Base-by-base conservation (phyloP, 805 yeast genomes). In the Wickerhamiella brachini region DNA sequence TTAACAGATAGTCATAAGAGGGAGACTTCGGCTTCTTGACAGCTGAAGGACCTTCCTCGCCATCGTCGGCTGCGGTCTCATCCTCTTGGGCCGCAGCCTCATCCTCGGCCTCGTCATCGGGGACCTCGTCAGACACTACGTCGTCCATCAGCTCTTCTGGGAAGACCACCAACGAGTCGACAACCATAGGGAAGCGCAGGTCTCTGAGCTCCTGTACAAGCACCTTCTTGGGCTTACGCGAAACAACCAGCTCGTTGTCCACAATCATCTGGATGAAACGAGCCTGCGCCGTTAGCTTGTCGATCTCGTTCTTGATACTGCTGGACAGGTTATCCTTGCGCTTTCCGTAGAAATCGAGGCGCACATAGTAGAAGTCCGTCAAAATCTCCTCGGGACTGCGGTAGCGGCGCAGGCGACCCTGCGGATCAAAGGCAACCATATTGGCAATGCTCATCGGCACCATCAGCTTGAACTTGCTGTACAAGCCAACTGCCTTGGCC, bases 351-450 rank as follows among this genome's bases (percentile, higher is more conserved):
- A 74, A 86, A 53, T 89, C 96, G 55, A 93, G 71, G 61, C 98
- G 77, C 13, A 93, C 85, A 60, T 74, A 83, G 65, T 82, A 93
- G 66, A 83, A 93, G 57, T 90, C 97, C 53, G 73, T 74, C 58
- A 93, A 71, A 48, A 93, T 90, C 45, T 87, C 90, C 56, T 78
- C 77, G 1, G 83, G 83, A 48, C 72, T 71, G 12, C 81, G 83
- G 66, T 88, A 93, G 65, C 79, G 86, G 63, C 83, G 84, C 60
- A 93, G 85, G 57, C 89, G 78, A 39, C 96, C 95, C 47, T 76
- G 75, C 3, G 95, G 78, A 68, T 93, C 97, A 68, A 93, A 93
- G 0, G 96, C 94, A 51, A 93, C 96, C 95, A 93, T 89, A 65
- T 93, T 93, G 45, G 82, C 75, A 55, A 86, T 71, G 64, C 76